A percentile compares a stretch with the other conserved stretches of the same genome.
Conservation (phyloP, 441 rosid species). For the Bocquillonia castaneifolia region DNA sequence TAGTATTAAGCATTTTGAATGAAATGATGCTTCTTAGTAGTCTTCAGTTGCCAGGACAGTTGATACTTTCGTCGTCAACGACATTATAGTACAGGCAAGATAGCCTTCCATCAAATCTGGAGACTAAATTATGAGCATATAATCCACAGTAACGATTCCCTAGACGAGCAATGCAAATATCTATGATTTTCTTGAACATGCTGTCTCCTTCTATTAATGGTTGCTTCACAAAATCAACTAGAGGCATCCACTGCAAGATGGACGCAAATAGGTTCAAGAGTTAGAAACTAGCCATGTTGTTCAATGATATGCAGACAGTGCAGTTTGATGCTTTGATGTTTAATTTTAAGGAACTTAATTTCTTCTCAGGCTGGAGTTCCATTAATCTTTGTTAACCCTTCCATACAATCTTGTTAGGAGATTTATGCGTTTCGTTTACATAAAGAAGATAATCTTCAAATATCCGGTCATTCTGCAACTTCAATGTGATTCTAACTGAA, state of each 20-base stretch:
- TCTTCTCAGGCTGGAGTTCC: not conserved
- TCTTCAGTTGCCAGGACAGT: constrained; percentile 35
- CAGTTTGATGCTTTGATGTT: too few relatives aligned
- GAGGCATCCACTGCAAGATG: constrained; percentile 80
- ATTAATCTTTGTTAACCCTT: not conserved
- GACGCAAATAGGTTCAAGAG: not conserved
- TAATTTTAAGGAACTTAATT: too few relatives aligned
- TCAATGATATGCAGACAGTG: not conserved
- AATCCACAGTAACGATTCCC: constrained; percentile 74
- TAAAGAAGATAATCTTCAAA: too few relatives aligned
- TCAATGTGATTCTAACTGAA: not conserved
- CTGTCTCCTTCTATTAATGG: constrained; percentile 63
- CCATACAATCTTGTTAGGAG: not conserved
- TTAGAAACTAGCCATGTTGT: not conserved
- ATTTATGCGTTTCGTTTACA: not conserved
- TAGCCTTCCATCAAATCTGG: constrained; percentile 65
- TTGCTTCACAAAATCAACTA: constrained; percentile 69
- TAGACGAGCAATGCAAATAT: constrained; percentile 65
- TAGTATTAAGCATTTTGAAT: not conserved
- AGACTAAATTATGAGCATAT: constrained; percentile 56
- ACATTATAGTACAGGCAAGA: constrained; percentile 77
- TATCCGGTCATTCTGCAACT: not conserved
- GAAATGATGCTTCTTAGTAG: not conserved
- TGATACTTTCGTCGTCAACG: constrained; percentile 33
- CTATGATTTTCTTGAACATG: constrained; percentile 81